Base-by-base conservation (phyloP, 2,329 filamentous ascomycete genomes). In the Sarocladiaceae sp. region DNA sequence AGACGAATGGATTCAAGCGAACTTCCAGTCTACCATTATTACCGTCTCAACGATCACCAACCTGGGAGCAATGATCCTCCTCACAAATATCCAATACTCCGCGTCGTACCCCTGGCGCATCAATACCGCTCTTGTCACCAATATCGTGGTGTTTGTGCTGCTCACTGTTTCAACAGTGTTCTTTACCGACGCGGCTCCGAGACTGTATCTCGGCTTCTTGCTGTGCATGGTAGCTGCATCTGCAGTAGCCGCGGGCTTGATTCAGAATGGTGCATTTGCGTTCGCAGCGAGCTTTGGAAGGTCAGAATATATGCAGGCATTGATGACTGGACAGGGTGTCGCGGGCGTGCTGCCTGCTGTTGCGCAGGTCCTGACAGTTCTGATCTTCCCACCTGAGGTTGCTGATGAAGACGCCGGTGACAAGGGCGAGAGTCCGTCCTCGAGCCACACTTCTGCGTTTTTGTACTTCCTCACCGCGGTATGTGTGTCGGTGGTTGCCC, bases 181-280 rank as follows among this genome's bases (percentile, higher is more conserved):
- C 22, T 86, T 90, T 61, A 76, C 85, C 42, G 72, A 77, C 55
- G 75, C 82, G 10, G 78, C 84, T 0, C 76, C 89, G 0, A 70
- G 70, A 1, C 70, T 73, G 3, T 97, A 97, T 70, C 87, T 97
- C 54, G 78, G 70, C 22, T 96, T 97, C 66, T 69, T 96, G 51
- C 84, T 99, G 66, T 53, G 83, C 55, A 91, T 92, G 79, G 91
- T 97, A 4, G 85, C 88, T 55, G 72, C 75, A n/a, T 83, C 91
- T 0, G 89, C 90, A 58, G 76, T 87, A 64, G 91, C 90, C 0
- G 88, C 91, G 0, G 92, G 88, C 0, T 75, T 97, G 49, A 88
- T 92, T 59, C 94, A 97, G 70, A 97, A 97, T 67, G 94, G 94
- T 17, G 83, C 94, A 11, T 96, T 97, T 66, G 90, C 94, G 2